Base-by-base conservation (phyloP, 1,284 basidiomycete species). In the Cutaneotrichosporon cavernicola region DNA sequence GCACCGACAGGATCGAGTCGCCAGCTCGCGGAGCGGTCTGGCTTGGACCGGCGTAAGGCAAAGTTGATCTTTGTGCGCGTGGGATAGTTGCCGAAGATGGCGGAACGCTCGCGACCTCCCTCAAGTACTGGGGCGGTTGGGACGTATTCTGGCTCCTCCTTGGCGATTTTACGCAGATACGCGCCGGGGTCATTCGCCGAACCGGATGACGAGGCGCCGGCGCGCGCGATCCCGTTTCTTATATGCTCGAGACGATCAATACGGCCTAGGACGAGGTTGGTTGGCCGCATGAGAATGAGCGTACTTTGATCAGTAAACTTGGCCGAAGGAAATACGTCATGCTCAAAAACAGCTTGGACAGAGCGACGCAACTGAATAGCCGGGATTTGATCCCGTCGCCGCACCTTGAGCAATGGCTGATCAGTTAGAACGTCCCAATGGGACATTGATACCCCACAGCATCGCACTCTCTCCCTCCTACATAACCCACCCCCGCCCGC, bases 31-130 rank as follows among this genome's bases (percentile, higher is more conserved):
- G 40, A 22, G 11, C 22, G 7, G n/a, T 56, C 46, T 2, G 43
- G 30, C 43, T 21, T 31, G 9, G 34, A 13, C 13, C 47, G 52
- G n/a, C 31, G 22, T 10, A 31, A 34, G 21, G 38, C 7, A 11
- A 38, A 30, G 18, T 36, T 26, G 10, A 26, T n/a, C 31, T 32
- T 31, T 14, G 16, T 16, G 18, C 55, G 53, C 5, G 46, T 50
- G 4, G 50, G 56, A 16, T 65, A 62, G 40, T 26, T n/a, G 36
- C 49, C 53, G 38, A 65, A 49, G 53, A 65, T 65, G 32, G 53
- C 38, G 21, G 60, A 62, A 5, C 52, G 43, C 7, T 50, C 22
- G 32, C 36, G n/a, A 5, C 36, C 55, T 4, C 18, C 51, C 31
- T 53, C 31, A 31, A 53, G 2, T 2, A 34, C 8, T 4, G 51